Base-by-base conservation (phyloP, 2,329 filamentous ascomycete genomes). In the Colletotrichum sp. region DNA sequence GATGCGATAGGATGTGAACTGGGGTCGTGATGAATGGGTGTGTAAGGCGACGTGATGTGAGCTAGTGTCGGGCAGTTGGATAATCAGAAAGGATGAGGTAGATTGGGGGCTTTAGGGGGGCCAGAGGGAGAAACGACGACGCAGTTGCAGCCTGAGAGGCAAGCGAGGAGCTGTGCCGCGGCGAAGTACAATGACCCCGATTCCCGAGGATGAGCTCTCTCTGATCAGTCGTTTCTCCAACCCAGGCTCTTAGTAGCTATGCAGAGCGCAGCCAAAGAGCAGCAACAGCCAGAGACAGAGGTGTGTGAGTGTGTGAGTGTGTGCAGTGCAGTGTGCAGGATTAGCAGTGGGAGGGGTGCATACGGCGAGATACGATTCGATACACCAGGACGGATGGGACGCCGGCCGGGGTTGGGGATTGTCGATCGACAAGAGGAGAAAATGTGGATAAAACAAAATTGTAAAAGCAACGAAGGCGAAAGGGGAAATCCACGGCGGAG, bases 351-450 rank as follows among this genome's bases (percentile, higher is more conserved):
- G 62, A 39, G 69, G 72, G 60, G 34, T 72, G 69, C 69, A 75
- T 67, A 55, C 55, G 69, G 64, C 69, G 55, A 67, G 55, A 75
- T 75, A 52, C 69, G 69, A 75, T 72, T 75, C 69, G 69, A 75
- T 67, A 55, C 69, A 65, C 44, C 69, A 62, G 65, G 39, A 30
- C 69, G 72, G 69, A 71, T 71, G 72, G 62, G 32, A 71, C 68
- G 63, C 62, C 69, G 60, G 39, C 62, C 62, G 44, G 68, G 72
- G 71, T 36, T 60, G 49, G 44, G 44, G 28, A 30, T 26, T 15
- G 72, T 52, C 69, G 73, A 76, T 76, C 73, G 57, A 68, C 69
- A 57, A 64, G 72, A 72, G 73, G 69, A 68, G 69, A 72, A 72
- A 72, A 55, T 67, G 73, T 76, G 73, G 73, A 64, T 76, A 73